Evolutionary conservation across 345 rosid species (phyloP).

Genomic region (Orychophragmus violaceus): DNA sequence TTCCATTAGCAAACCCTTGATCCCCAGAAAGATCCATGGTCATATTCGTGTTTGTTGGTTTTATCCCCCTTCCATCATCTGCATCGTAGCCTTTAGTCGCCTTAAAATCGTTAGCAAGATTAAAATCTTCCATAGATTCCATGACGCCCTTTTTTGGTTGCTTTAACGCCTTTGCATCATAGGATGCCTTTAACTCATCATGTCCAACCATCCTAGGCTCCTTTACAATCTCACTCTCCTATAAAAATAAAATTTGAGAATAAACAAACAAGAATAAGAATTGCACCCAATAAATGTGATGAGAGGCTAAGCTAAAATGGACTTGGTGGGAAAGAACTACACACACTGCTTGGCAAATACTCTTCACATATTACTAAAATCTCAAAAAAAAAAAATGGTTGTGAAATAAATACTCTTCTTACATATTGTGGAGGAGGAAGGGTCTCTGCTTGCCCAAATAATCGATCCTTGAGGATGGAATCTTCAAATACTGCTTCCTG

Average conservation of each 20-base stretch:
- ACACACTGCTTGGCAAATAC: conserved; percentile 13
- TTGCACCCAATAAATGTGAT: not conserved
- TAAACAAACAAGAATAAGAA: conserved; percentile 2
- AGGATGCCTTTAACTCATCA: conserved; percentile 31
- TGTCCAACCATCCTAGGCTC: conserved; percentile 34
- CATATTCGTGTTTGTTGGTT: conserved; percentile 10
- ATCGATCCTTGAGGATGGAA: conserved; percentile 45
- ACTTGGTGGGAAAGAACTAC: conserved; percentile 11
- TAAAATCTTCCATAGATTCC: not conserved
- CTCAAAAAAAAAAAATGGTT: not conserved
- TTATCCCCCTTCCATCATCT: conserved; percentile 20
- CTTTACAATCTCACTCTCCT: conserved; percentile 39
- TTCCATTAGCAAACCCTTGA: conserved; percentile 29
- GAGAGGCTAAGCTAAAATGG: not conserved
- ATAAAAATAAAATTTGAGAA: not conserved
- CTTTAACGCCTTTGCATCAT: conserved; percentile 30
- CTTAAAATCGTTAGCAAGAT: conserved; percentile 25
- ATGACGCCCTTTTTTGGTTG: conserved; percentile 22
- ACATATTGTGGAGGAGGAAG: conserved; percentile 42
- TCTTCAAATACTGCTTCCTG: conserved; percentile 43
- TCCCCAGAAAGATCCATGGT: conserved; percentile 26
- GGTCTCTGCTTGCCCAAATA: conserved; percentile 37
- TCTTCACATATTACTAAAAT: conserved; percentile 13
- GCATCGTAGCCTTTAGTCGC: conserved; percentile 20
- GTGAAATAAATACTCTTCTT: conserved; percentile 20